Percentiles rank a stretch among this genome's conserved stretches.
These are phyloP conservation scores for Rhodamnia rubescens DNA, from an alignment of 345 rosid genomes.

Conservation along the genomic window DNA sequence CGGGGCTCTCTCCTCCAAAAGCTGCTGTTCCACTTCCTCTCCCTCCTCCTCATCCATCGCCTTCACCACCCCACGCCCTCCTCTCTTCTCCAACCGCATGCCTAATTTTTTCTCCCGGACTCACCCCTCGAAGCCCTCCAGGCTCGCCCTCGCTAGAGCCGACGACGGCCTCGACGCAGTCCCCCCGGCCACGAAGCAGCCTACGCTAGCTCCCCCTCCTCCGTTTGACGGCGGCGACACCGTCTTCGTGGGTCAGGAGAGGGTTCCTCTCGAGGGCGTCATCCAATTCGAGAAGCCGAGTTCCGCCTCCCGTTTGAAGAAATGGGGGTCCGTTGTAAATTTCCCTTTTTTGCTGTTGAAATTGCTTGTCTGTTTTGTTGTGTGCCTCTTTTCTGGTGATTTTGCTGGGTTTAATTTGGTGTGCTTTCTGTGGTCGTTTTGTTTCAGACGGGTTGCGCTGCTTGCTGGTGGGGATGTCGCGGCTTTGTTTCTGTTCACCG, in stretches of 20 bases:
- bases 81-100: conserved; percentile 11
- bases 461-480: conserved; percentile 89
- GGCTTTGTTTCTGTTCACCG: conserved; percentile 70
- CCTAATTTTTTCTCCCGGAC: conserved; percentile 10
- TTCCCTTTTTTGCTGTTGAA: neutral
- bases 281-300: conserved; percentile 77
- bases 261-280: conserved; percentile 79
- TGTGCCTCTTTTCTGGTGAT: neutral
- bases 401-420: neutral
- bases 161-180: conserved; percentile 45
- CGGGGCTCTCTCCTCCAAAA: conserved; percentile 35
- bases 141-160: conserved; percentile 41
- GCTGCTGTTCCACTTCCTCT: conserved; percentile 6
- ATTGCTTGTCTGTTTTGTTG: neutral
- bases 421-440: neutral
- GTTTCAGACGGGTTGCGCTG: conserved; percentile 56
- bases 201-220: conserved; percentile 9
- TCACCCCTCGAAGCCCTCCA: conserved; percentile 2
- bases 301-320: conserved; percentile 30
- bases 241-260: conserved; percentile 50
- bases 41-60: conserved; percentile 4
- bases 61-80: conserved; percentile 20
- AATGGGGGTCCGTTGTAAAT: conserved; percentile 55
- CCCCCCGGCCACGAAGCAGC: conserved; percentile 22
- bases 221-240: conserved; percentile 19